Base-by-base conservation (phyloP, 1,139 yeast species). In the Blastobotrys indianensis region DNA sequence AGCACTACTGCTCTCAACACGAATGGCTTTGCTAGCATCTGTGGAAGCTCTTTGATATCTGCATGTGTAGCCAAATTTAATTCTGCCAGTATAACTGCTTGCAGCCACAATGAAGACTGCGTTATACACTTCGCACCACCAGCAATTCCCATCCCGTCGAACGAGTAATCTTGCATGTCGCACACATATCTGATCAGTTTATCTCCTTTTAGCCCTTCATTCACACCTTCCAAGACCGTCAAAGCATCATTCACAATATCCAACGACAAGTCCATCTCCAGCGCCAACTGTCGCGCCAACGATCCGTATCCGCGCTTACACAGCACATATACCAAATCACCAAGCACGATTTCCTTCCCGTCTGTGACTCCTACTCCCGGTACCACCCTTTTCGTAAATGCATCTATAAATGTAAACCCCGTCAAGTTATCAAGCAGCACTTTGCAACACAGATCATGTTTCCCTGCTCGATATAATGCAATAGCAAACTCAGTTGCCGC, bases 281-380 rank as follows among this genome's bases (percentile, higher is more conserved):
- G 47, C 4, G 50, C 32, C 34, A 52, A 39, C 8, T 43, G 47
- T 9, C 47, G 42, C 2, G 51, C 51, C 37, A 51, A 36, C 20
- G 50, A 35, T 8, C 40, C 41, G 4, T 45, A 44, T 2, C 41
- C 45, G 10, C 28, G 15, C 10, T 28, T 32, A 8, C 50, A 45
- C 41, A 51, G 34, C 15, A 49, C 53, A 10, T 37, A 41, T 5
- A 48, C 38, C 39, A 51, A 16, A 36, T 45, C 48, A 2, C 53
- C 55, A 5, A 51, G 7, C 6, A 48, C 52, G 13, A 52, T 20
- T 8, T 47, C 48, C 40, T 39, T 36, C 7, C 51, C 49, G 17
- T 50, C 48, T 2, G 25, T 12, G 2, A 35, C 32, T 11, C 37
- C 42, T 39, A 53, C 41, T 3, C 38, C 45, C 2, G 51, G 53